These are phyloP conservation scores for Lasiosphaeriaceae sp. DNA, from an alignment of 495 filamentous ascomycete genomes.

Conservation along the genomic window DNA sequence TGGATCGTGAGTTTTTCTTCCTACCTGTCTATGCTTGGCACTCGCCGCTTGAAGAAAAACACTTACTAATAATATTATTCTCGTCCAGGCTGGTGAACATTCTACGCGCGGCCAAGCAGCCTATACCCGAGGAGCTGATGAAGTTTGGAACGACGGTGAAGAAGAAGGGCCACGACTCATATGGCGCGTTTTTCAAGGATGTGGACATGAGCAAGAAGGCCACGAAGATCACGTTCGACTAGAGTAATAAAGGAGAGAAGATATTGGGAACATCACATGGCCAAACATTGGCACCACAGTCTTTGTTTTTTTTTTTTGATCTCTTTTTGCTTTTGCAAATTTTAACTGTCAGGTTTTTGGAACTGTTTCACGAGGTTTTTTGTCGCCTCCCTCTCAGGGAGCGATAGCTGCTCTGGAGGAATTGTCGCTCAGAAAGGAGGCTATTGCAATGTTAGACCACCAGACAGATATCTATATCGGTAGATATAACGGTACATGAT, in stretches of 20 bases:
- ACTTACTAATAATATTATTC: background rate
- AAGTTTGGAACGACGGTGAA: constrained; percentile 98
- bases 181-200: constrained; percentile 91
- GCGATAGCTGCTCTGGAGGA: constrained; percentile 48
- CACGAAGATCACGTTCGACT: constrained; percentile 91
- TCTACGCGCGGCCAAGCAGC: constrained; percentile 80
- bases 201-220: constrained; percentile 71
- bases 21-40: background rate
- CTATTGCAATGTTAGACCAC: constrained; percentile 35
- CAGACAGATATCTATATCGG: background rate
- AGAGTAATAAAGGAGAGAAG: background rate
- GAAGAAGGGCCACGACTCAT: constrained; percentile 91
- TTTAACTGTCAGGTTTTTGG: background rate
- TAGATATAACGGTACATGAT: constrained; percentile 7
- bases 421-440: constrained; percentile 55
- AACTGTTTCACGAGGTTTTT: constrained; percentile 5
- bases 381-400: constrained; percentile 30
- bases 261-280: background rate
- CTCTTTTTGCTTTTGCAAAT: background rate
- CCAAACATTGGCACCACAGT: background rate
- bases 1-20: constrained; percentile 61
- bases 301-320: background rate
- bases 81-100: constrained; percentile 85
- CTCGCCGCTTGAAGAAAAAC: background rate
- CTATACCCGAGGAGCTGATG: constrained; percentile 79